A percentile compares a stretch with the other conserved stretches of the same genome.
phyloP scores from a whole-genome alignment of 768 basidiomycete genomes.

The Chlorophyllum brunneum region DNA sequence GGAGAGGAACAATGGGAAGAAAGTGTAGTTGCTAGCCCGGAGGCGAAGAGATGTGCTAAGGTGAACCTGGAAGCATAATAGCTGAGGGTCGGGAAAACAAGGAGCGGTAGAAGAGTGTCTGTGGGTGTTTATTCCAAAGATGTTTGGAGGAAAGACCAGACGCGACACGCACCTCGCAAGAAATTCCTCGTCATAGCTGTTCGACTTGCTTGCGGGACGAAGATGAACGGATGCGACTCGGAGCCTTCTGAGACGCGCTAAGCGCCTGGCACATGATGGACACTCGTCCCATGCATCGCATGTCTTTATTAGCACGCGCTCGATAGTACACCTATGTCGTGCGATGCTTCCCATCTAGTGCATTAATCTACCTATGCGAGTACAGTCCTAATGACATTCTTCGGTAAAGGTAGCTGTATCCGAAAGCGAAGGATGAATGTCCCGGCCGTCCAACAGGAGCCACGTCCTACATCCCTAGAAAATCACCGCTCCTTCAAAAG shows the following conservation, averaged over 20 bases:
- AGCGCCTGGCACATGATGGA: too few species aligned
- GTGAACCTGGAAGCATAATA: constrained; percentile 31
- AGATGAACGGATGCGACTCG: too few species aligned
- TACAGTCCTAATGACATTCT: too few species aligned
- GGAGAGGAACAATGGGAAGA: constrained; percentile 29
- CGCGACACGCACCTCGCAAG: constrained; percentile 9
- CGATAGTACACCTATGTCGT: too few species aligned
- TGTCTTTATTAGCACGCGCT: too few species aligned
- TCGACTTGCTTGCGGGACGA: neutral
- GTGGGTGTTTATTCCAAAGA: neutral
- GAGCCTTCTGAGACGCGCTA: too few species aligned
- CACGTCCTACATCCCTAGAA: neutral
- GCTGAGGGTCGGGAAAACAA: constrained; percentile 36
- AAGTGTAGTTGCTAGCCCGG: constrained; percentile 26
- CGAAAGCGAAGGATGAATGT: too few species aligned
- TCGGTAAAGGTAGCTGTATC: too few species aligned
- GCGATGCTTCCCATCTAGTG: too few species aligned
- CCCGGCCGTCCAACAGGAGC: neutral
- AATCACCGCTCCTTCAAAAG: constrained; percentile 35
- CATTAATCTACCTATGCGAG: too few species aligned
- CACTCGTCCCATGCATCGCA: too few species aligned
- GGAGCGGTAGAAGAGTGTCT: constrained; percentile 27
- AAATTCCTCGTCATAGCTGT: constrained; percentile 11
- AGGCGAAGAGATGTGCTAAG: constrained; percentile 27
- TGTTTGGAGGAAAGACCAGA: neutral